These are phyloP conservation scores for Globisporangium iwayamae DNA, from an alignment of 352 stramenopile genomes.

Conservation along the genomic window DNA sequence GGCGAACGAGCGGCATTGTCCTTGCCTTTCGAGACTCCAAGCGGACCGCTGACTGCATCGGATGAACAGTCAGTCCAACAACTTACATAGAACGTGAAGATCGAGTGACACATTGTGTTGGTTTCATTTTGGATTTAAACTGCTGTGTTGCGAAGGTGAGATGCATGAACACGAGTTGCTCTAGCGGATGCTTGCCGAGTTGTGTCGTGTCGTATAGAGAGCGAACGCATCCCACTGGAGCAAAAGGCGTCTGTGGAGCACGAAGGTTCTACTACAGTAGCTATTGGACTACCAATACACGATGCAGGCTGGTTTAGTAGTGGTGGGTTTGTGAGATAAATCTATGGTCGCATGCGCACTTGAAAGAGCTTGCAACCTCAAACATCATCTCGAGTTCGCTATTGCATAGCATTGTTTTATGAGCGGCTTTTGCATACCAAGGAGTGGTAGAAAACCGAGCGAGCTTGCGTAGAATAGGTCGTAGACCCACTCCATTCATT, in stretches of 20 bases:
- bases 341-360: conserved; percentile 80
- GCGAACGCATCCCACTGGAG: no score
- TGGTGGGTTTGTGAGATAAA: conserved; percentile 40
- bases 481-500: neutral
- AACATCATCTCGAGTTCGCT: conserved; percentile 48
- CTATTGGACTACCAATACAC: neutral
- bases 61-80: neutral
- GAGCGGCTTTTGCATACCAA: conserved; percentile 39
- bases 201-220: no score
- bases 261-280: neutral
- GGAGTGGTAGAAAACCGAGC: conserved; percentile 50
- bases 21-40: neutral
- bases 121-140: no score
- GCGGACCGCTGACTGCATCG: no score
- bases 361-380: conserved; percentile 65
- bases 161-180: no score
- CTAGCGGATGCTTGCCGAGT: no score
- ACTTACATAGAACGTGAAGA: no score
- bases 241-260: no score
- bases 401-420: conserved; percentile 49
- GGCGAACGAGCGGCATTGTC: conserved; percentile 3
- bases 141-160: no score
- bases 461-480: conserved; percentile 40
- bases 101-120: no score
- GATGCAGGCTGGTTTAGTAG: neutral